Base-by-base conservation (phyloP, 2,329 filamentous ascomycete species). In the Corinectria fuckeliana region DNA sequence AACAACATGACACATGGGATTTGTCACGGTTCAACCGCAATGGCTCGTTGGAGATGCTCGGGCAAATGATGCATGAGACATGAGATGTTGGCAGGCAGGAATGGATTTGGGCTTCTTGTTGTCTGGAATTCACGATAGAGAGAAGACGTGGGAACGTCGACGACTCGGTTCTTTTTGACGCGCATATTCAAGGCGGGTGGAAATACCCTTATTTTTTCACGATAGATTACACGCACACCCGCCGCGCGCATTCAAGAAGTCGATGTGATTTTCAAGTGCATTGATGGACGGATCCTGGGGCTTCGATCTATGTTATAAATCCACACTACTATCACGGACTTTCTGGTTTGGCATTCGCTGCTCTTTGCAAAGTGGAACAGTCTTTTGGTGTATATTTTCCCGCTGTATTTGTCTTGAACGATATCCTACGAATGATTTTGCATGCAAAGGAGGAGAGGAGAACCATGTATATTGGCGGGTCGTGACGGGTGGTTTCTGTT, bases 391-490 rank as follows among this genome's bases (percentile, higher is more conserved):
- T 52, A 10, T 50, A 32, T 44, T 32, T 52, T 44, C 51, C 25
- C 23, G 25, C 20, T 49, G 42, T 50, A 23, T 30, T 39, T 42
- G n/a, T 25, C 38, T 36, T 41, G 56, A 26, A 58, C 38, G 56
- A 58, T 58, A 58, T 58, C 56, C 56, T 42, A 53, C 34, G 50
- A 47, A 58, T 49, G 49, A 53, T 58, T 16, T n/a, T 53, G 11
- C 26, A 42, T 47, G 47, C 23, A 25, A 20, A 45, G 32, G n/a
- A 13, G 26, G 21, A 21, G 23, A 21, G 21, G 49, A 42, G 39
- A 23, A 32, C 41, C 26, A 49, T 41, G 34, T 44, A 49, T 42
- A 53, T 44, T 53, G 56, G 34, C 26, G 26, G 34, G 42, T 11
- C 42, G 42, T 48, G 56, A 48, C 13, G 42, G 13, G 45, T 30